Evolutionary conservation across 257 asterid species (phyloP).

Genomic region (Nicotiana knightiana): DNA sequence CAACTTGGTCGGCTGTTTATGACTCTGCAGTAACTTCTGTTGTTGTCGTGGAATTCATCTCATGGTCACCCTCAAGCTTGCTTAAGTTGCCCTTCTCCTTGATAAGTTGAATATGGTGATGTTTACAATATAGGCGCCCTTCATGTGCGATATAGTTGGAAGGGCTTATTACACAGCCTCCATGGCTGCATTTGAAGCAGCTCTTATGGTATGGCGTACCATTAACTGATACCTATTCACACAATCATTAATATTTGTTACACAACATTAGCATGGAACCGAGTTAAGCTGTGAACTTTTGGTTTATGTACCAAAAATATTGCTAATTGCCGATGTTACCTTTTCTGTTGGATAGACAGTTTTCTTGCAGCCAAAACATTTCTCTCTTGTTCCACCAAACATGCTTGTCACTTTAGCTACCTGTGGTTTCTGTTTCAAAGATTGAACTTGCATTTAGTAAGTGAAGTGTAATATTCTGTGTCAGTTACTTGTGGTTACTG

Average conservation of each 20-base stretch:
- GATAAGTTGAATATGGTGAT: conserved; percentile 94
- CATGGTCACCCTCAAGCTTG: conserved; percentile 82
- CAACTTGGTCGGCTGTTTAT: background rate
- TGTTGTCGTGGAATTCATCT: conserved; percentile 21
- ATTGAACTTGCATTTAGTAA: background rate
- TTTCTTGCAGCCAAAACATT: conserved; percentile 69
- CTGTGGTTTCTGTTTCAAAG: conserved; percentile 49
- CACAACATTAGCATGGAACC: background rate
- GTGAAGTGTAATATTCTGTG: background rate
- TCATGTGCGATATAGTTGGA: conserved; percentile 93
- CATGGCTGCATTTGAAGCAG: conserved; percentile 89
- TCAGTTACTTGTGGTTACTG: background rate
- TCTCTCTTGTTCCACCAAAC: conserved; percentile 84
- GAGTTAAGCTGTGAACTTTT: background rate
- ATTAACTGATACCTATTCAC: conserved; percentile 71
- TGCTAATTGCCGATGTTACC: conserved; percentile 33
- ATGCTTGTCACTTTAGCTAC: conserved; percentile 67
- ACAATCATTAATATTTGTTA: background rate
- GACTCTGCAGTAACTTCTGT: conserved; percentile 31
- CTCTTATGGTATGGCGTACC: conserved; percentile 87
- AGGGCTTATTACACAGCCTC: conserved; percentile 95
- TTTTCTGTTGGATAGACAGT: conserved; percentile 90
- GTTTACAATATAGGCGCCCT: conserved; percentile 92
- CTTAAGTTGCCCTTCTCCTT: conserved; percentile 98
- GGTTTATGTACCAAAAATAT: background rate